Conservation (phyloP, 2,329 filamentous ascomycete species). For the Diplodia corticola region DNA sequence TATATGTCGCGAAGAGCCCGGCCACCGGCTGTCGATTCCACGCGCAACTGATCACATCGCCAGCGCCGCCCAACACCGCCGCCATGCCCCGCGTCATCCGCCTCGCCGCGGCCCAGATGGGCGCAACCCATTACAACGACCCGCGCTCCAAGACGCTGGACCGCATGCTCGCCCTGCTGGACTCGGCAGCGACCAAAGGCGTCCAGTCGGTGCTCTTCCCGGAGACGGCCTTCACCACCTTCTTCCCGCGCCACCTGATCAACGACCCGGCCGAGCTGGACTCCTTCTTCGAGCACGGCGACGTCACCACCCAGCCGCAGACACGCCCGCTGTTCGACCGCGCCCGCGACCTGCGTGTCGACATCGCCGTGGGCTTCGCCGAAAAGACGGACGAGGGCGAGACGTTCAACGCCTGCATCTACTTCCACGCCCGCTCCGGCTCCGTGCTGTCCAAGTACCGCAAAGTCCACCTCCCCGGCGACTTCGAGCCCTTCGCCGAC, state of each 20-base stretch:
- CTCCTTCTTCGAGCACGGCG: slow-evolving; percentile 51
- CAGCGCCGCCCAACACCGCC: background rate
- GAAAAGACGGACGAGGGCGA: slow-evolving; percentile 47
- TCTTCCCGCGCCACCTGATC: slow-evolving; percentile 55
- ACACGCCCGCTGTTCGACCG: slow-evolving; percentile 50
- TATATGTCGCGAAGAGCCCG: background rate
- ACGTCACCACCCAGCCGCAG: slow-evolving; percentile 44
- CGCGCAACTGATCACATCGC: background rate
- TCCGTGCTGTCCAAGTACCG: slow-evolving; percentile 29
- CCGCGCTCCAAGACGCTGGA: slow-evolving; percentile 43
- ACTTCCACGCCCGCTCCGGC: slow-evolving; percentile 27
- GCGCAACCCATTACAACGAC: slow-evolving; percentile 46
- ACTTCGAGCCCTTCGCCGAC: slow-evolving; percentile 38
- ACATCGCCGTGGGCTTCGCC: slow-evolving; percentile 55
- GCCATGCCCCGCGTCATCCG: slow-evolving; percentile 44
- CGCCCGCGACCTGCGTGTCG: slow-evolving; percentile 49
- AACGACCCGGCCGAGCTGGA: slow-evolving; percentile 47
- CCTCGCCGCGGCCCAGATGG: slow-evolving; percentile 56
- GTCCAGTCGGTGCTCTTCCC: slow-evolving; percentile 55
- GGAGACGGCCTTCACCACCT: slow-evolving; percentile 56
- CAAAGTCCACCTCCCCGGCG: slow-evolving; percentile 29
- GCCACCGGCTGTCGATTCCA: background rate
- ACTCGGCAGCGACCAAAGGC: slow-evolving; percentile 44
- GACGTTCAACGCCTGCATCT: slow-evolving; percentile 30
- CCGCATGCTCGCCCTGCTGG: slow-evolving; percentile 52